Base-by-base conservation (phyloP, 208 protist genomes). In the Leptomonas pyrrhocoris region DNA sequence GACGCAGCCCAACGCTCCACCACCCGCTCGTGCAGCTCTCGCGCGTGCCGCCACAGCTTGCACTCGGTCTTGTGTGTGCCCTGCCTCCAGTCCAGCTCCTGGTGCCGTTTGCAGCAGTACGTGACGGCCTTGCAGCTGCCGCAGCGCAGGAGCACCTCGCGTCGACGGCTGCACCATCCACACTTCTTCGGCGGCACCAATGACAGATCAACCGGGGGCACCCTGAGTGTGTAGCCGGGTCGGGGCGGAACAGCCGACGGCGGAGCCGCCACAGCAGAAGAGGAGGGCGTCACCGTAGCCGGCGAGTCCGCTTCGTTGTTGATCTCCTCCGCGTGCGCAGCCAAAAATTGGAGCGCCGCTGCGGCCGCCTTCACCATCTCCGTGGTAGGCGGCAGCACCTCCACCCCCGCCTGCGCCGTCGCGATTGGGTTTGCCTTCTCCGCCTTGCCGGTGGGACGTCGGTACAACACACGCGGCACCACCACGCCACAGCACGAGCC, bases 91-190 rank as follows among this genome's bases (percentile, higher is more conserved):
- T 90, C 88, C 54, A 88, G 67, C 62, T 68, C 76, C 73, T 94
- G 91, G 51, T 96, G 88, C 7, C 77, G 74, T 59, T 80, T 84
- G 64, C 83, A 81, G 79, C 91, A 96, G 64, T 96, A 96, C 76
- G 72, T 73, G 11, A 91, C 85, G 2, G 85, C 77, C 40, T 81
- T 82, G 67, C 91, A 96, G 13, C 75, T 78, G 40, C 86, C 74
- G 60, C 91, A 96, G 31, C 86, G 86, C 56, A 86, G 64, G 38
- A 94, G 77, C 73, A 66, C 74, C 71, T 90, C 68, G 8, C 86
- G 83, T 23, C 77, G 59, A 13, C 90, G 85, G 18, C 73, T 73
- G 71, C 90, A 95, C 87, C 83, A 95, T 3, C 81, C 64, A 69
- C 90, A 95, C 42, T 62, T 58, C 21, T 60, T 55, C 42, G 36